Base-by-base conservation (phyloP, 1,284 basidiomycete genomes). In the Wolfiporia cocos region DNA sequence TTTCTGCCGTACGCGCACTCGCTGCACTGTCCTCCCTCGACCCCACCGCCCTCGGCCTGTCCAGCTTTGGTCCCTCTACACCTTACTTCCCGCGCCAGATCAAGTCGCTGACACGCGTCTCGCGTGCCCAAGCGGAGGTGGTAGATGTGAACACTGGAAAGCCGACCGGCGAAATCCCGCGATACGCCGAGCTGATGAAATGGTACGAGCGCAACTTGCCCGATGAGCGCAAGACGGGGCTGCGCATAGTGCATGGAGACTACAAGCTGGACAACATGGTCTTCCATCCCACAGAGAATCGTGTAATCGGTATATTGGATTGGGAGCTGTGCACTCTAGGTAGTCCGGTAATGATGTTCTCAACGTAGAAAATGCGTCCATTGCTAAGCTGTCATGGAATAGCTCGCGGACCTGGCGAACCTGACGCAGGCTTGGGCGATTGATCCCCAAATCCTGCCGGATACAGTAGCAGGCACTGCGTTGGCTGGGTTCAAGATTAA, bases 251-350 rank as follows among this genome's bases (percentile, higher is more conserved):
- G 3, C 94, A 98, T 59, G 94, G 95, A 18, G 94, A 98, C 63
- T 98, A 92, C 62, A 99, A 99, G 65, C 74, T 96, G 18, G 94
- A 99, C 64, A 99, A 98, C 60, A 63, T 98, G 52, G 78, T 98
- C 48, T 98, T 93, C 66, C 93, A 97, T 58, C 87, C 89, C 0
- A 92, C 85, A 2, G 85, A 96, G 64, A 90, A 93, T 45, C 71
- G 79, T 34, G 92, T 98, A 2, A 93, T 98, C 54, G 94, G 91
- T 2, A 92, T 98, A 33, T 67, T 98, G 37, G 94, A 98, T 61
- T 98, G 94, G 94, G 94, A 98, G 59, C 68, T 98, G 29, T 94
- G 90, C 55, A 98, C 95, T 1, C 73, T 96, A 14, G 92, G 92
- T 6, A 90, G 85, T 54, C 86, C 87, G 23, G 82, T 89, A n/a